Evolutionary conservation across 306 rosid genomes (phyloP).

Genomic region (Purshia tridentata): DNA sequence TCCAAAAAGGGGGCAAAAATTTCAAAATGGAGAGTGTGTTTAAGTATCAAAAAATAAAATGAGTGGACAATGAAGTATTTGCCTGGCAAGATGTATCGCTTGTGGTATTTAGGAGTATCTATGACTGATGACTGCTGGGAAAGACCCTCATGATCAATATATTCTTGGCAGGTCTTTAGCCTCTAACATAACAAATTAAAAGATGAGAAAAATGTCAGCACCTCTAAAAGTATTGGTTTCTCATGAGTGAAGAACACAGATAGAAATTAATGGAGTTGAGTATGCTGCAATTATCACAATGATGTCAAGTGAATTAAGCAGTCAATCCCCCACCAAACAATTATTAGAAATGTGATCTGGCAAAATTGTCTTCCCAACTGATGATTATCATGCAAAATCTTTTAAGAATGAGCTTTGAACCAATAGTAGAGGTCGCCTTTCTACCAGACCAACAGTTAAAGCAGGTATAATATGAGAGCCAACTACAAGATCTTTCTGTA

Average conservation of each 20-base stretch:
- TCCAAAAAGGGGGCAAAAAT: slow-evolving; percentile 14
- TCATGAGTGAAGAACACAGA: slow-evolving; percentile 10
- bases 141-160: slow-evolving; percentile 74
- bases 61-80: slow-evolving; percentile 22
- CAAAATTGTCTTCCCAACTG: neutral
- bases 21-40: neutral
- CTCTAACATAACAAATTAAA: slow-evolving; percentile 48
- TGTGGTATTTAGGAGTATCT: slow-evolving; percentile 80
- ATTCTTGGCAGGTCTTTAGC: slow-evolving; percentile 79
- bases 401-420: neutral
- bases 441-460: neutral
- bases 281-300: neutral
- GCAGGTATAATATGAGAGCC: neutral
- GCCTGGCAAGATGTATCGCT: slow-evolving; percentile 92
- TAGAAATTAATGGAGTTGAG: neutral
- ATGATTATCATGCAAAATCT: neutral
- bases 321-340: neutral
- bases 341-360: neutral
- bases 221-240: slow-evolving; percentile 22
- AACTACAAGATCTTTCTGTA: neutral
- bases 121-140: slow-evolving; percentile 80
- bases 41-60: neutral
- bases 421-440: neutral
- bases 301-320: neutral
- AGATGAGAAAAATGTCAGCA: slow-evolving; percentile 1